phyloP scores from a whole-genome alignment of 2,329 filamentous ascomycete species.

The Penicillium sp. region DNA sequence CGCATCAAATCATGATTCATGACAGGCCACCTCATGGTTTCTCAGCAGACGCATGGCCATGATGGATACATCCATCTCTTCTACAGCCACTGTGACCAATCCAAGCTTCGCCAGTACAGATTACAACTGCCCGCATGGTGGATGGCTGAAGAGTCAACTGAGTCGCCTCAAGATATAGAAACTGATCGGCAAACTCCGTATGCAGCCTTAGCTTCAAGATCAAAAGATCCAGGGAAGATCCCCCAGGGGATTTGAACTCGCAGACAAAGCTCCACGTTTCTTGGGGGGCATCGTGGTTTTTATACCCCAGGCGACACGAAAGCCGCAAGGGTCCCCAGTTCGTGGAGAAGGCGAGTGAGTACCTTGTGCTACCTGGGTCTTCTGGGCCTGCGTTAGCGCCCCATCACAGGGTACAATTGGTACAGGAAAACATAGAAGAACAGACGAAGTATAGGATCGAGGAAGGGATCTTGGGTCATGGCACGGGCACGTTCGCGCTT shows the following conservation, averaged over 20 bases:
- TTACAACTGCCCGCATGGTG: too few relatives aligned
- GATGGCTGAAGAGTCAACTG: too few relatives aligned
- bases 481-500: neutral
- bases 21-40: too few relatives aligned
- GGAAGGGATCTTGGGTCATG: too few relatives aligned
- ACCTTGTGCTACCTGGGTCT: constrained; percentile 27
- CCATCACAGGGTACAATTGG: neutral
- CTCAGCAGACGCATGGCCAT: too few relatives aligned
- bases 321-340: constrained; percentile 27
- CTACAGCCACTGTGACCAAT: too few relatives aligned
- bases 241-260: neutral
- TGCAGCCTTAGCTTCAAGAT: neutral
- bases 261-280: too few relatives aligned
- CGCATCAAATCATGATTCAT: too few relatives aligned
- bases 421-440: too few relatives aligned
- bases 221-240: neutral
- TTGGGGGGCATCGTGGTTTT: constrained; percentile 7
- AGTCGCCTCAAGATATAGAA: neutral
- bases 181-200: neutral
- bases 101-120: neutral
- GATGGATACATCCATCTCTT: too few relatives aligned
- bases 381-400: constrained; percentile 16
- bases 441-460: too few relatives aligned
- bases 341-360: constrained; percentile 12
- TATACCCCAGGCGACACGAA: constrained; percentile 12